Percentiles rank a stretch among this genome's conserved stretches.
Conservation (phyloP, 768 basidiomycete genomes). For the Boletales sp. region DNA sequence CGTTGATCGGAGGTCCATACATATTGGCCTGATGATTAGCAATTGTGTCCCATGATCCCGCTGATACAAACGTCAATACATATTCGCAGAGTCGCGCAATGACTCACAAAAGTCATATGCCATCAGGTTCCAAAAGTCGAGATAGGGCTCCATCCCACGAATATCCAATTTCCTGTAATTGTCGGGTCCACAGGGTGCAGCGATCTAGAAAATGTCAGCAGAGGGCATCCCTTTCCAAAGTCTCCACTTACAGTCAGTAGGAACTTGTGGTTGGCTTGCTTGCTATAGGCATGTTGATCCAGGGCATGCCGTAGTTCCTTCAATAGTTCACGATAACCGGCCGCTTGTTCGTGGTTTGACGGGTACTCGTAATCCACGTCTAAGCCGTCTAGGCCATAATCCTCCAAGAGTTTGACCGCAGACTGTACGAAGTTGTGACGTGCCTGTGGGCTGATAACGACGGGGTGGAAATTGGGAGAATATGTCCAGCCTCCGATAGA, state of each 20-base stretch:
- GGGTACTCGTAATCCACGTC: conserved; percentile 97
- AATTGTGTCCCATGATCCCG: conserved; percentile 70
- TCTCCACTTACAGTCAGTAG: conserved; percentile 61
- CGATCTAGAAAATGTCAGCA: conserved; percentile 51
- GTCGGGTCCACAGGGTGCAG: conserved; percentile 87
- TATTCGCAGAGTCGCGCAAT: conserved; percentile 16
- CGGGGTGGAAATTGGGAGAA: conserved; percentile 80
- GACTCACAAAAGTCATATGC: conserved; percentile 74
- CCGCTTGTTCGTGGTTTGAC: conserved; percentile 67
- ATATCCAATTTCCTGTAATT: conserved; percentile 80
- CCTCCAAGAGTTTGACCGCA: conserved; percentile 76
- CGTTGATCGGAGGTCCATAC: conserved; percentile 62
- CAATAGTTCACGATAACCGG: conserved; percentile 80
- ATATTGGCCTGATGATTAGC: conserved; percentile 88
- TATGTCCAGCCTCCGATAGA: conserved; percentile 98
- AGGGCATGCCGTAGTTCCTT: conserved; percentile 70
- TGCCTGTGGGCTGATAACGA: conserved; percentile 61
- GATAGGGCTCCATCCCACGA: conserved; percentile 78
- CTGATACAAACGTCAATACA: conserved; percentile 33
- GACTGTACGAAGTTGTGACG: conserved; percentile 79
- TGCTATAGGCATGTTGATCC: conserved; percentile 68
- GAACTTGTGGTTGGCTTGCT: conserved; percentile 60
- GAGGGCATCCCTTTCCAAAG: not conserved
- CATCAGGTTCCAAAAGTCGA: conserved; percentile 99
- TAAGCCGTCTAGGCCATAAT: conserved; percentile 89